A percentile compares a stretch with the other conserved stretches of the same genome.
These are phyloP conservation scores for Tilletia horrida DNA, from an alignment of 1,284 basidiomycete genomes.

Conservation along the genomic window DNA sequence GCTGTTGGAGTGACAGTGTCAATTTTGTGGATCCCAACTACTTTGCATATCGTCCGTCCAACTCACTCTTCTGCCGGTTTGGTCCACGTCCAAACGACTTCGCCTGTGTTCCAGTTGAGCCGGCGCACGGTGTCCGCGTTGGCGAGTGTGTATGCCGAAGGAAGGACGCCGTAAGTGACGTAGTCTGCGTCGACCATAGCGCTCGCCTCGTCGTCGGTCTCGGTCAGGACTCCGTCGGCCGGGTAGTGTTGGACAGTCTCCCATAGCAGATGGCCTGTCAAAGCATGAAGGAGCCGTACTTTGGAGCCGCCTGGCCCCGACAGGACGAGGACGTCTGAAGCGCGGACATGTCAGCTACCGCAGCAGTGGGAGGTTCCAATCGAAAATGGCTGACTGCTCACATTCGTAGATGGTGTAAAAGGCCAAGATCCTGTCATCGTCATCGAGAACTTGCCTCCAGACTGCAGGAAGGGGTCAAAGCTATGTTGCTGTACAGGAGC, in stretches of 20 bases:
- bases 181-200: slow-evolving; percentile 34
- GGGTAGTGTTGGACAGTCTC: slow-evolving; percentile 59
- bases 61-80: slow-evolving; percentile 11
- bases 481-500: background rate
- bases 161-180: slow-evolving; percentile 26
- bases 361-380: too few relatives aligned
- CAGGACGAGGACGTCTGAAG: slow-evolving; percentile 62
- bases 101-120: slow-evolving; percentile 3
- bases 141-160: slow-evolving; percentile 36
- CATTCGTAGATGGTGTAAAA: slow-evolving; percentile 65
- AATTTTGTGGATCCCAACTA: too few relatives aligned
- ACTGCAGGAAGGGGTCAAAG: slow-evolving; percentile 58
- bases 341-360: background rate
- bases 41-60: too few relatives aligned
- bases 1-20: background rate
- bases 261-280: slow-evolving; percentile 67
- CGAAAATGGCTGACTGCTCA: slow-evolving; percentile 19
- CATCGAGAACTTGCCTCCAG: slow-evolving; percentile 75
- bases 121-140: slow-evolving; percentile 35
- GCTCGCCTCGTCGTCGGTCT: slow-evolving; percentile 8
- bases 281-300: slow-evolving; percentile 68
- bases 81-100: slow-evolving; percentile 3
- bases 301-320: slow-evolving; percentile 72
- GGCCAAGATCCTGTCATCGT: slow-evolving; percentile 67
- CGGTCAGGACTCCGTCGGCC: slow-evolving; percentile 30